phyloP scores from a whole-genome alignment of 2,329 filamentous ascomycete genomes.

The Pyrenochaeta sp. region DNA sequence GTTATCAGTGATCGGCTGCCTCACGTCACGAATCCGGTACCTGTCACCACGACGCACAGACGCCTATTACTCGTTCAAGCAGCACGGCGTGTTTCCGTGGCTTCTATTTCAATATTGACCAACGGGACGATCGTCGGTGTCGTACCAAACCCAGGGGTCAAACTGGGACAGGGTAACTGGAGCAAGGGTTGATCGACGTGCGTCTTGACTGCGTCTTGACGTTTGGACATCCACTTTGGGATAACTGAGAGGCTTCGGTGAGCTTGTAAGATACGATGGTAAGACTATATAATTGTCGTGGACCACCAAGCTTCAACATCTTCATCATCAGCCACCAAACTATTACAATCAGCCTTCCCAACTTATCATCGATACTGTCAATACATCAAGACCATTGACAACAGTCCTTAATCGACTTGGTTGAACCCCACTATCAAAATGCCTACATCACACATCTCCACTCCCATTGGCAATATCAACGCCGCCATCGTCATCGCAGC shows the following conservation, averaged over 20 bases:
- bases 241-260: neutral
- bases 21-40: neutral
- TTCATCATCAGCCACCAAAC: neutral
- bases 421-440: constrained; percentile 25
- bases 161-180: constrained; percentile 2
- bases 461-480: constrained; percentile 38
- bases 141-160: constrained; percentile 1
- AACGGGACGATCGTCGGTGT: constrained; percentile 11
- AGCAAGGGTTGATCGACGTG: constrained; percentile 13
- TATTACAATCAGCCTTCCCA: neutral
- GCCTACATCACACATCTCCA: constrained; percentile 50
- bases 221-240: constrained; percentile 8
- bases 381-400: too few relatives aligned
- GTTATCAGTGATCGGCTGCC: neutral
- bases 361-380: too few relatives aligned
- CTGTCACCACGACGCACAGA: constrained; percentile 2
- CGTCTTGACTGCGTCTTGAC: constrained; percentile 14
- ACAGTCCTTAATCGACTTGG: too few relatives aligned
- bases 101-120: constrained; percentile 12
- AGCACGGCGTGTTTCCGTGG: constrained; percentile 7
- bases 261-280: constrained; percentile 14
- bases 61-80: neutral
- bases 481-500: constrained; percentile 40
- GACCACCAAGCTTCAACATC: neutral
- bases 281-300: neutral